Evolutionary conservation across 2,329 filamentous ascomycete genomes (phyloP).

Genomic region (Rhexocercosporidium sp.): DNA sequence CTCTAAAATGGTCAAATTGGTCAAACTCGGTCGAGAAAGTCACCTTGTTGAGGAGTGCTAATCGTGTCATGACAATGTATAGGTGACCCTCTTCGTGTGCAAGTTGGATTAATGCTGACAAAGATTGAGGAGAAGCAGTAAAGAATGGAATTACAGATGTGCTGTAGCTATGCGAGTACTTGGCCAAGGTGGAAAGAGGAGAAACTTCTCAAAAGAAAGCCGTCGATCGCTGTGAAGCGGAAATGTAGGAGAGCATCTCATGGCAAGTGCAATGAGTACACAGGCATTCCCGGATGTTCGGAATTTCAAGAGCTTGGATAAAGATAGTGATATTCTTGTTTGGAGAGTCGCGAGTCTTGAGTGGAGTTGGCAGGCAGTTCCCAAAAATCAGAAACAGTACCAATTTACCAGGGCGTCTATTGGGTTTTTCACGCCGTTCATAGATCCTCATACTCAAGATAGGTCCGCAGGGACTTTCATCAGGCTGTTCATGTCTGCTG

Average conservation of each 20-base stretch:
- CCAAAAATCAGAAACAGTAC: no score
- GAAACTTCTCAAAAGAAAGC: constrained; percentile 16
- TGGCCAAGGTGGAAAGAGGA: constrained; percentile 30
- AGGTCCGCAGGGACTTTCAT: no score
- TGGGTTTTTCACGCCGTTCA: no score
- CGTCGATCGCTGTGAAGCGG: constrained; percentile 48
- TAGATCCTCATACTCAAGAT: no score
- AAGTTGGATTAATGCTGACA: not conserved
- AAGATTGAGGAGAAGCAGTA: constrained; percentile 62
- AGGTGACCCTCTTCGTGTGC: constrained; percentile 36
- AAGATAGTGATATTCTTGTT: constrained; percentile 45
- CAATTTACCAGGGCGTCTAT: no score
- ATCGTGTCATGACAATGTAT: constrained; percentile 67
- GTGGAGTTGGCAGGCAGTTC: no score
- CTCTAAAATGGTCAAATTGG: constrained; percentile 44
- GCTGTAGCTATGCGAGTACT: constrained; percentile 47
- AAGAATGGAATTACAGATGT: constrained; percentile 62
- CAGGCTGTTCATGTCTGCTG: no score
- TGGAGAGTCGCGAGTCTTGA: constrained; percentile 13
- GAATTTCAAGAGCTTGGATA: constrained; percentile 50
- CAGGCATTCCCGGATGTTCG: constrained; percentile 61
- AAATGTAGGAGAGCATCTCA: constrained; percentile 49
- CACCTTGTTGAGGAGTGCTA: constrained; percentile 58
- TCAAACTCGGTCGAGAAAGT: constrained; percentile 46
- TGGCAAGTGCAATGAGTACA: constrained; percentile 56